Evolutionary conservation across 768 basidiomycete genomes (phyloP).

Genomic region (Cystofilobasidium bisporidii): DNA sequence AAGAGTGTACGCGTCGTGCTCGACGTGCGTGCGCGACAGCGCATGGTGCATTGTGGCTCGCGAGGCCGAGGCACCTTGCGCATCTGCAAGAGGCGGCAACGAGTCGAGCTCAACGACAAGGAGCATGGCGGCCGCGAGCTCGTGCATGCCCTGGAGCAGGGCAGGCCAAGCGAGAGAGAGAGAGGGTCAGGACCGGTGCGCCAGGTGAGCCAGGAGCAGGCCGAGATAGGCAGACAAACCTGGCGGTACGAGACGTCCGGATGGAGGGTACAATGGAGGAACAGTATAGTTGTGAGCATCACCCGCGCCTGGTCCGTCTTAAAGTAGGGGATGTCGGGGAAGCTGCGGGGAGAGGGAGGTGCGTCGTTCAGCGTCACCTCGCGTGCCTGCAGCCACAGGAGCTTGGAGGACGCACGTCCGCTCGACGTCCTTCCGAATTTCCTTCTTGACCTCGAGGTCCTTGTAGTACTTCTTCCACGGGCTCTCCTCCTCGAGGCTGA

Average conservation of each 20-base stretch:
- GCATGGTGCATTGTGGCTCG: conserved; percentile 31
- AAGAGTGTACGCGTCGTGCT: conserved; percentile 72
- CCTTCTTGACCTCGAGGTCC: conserved; percentile 76
- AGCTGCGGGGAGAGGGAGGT: conserved; percentile 45
- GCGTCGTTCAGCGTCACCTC: neutral
- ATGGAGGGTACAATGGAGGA: conserved; percentile 68
- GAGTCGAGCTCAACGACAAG: conserved; percentile 78
- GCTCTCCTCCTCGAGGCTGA: conserved; percentile 76
- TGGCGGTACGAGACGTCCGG: conserved; percentile 86
- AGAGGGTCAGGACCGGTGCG: neutral
- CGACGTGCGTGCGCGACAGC: conserved; percentile 38
- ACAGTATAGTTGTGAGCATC: conserved; percentile 75
- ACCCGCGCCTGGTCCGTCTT: conserved; percentile 62
- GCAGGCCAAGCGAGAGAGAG: neutral
- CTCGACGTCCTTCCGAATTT: conserved; percentile 87
- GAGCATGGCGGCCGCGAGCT: conserved; percentile 78
- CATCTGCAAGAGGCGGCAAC: conserved; percentile 35
- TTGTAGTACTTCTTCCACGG: conserved; percentile 94
- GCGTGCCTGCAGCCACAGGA: neutral
- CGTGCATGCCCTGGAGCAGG: conserved; percentile 72
- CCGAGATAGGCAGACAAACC: no score
- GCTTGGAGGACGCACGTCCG: conserved; percentile 60
- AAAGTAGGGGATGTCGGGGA: conserved; percentile 94
- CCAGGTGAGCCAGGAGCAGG: no score
- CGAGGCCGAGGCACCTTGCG: neutral